Evolutionary conservation across 2,329 filamentous ascomycete species (phyloP).

Genomic region (Neoarthrinium moseri): DNA sequence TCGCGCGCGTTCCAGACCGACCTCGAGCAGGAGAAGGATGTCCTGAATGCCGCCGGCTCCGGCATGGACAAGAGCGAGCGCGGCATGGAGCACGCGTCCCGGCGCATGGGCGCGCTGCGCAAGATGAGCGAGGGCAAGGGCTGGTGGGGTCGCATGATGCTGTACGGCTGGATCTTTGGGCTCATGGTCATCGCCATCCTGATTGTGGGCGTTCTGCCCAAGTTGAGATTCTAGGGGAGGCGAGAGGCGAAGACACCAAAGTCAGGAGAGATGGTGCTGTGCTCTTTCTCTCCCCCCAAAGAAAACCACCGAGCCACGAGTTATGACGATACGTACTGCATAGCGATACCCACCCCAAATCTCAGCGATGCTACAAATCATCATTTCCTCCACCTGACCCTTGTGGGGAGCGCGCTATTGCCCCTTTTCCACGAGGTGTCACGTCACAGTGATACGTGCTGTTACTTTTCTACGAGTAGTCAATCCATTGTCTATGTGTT

Average conservation of each 20-base stretch:
- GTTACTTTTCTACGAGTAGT: too few species aligned
- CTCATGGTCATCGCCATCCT: conserved; percentile 76
- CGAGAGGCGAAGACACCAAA: not conserved
- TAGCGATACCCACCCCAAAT: too few species aligned
- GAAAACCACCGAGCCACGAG: too few species aligned
- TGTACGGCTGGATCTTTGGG: conserved; percentile 82
- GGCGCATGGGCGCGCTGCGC: conserved; percentile 73
- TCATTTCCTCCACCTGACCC: too few species aligned
- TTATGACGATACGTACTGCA: conserved; percentile 5
- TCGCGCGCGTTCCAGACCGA: conserved; percentile 70
- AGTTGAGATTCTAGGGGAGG: conserved; percentile 69
- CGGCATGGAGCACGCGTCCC: conserved; percentile 74
- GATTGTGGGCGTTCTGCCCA: conserved; percentile 83
- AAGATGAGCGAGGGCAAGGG: conserved; percentile 85
- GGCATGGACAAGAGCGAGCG: conserved; percentile 75
- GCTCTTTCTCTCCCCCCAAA: too few species aligned
- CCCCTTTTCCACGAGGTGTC: too few species aligned
- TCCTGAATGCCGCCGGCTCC: conserved; percentile 68
- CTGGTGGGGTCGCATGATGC: conserved; percentile 79
- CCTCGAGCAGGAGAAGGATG: conserved; percentile 69
- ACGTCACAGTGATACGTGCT: too few species aligned
- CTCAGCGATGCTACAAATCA: too few species aligned
- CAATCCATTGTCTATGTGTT: too few species aligned
- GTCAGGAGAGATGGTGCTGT: not conserved
- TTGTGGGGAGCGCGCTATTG: too few species aligned